A percentile compares a stretch with the other conserved stretches of the same genome.
Conservation (phyloP, 345 rosid genomes). For the Geranium rotundifolium region DNA sequence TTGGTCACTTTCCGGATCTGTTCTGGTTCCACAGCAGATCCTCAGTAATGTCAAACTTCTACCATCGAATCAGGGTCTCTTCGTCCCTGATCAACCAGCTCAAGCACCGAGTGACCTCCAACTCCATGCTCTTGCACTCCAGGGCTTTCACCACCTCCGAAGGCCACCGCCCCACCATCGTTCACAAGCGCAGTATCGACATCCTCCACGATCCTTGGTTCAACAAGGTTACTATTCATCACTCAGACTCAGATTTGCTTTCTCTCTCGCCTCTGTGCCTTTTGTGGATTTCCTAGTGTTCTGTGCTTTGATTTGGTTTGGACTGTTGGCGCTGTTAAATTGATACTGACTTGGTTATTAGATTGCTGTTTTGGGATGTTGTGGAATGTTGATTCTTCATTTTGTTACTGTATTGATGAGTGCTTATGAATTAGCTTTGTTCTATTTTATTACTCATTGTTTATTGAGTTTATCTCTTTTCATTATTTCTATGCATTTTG, state of each 20-base stretch:
- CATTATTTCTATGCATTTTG: no score
- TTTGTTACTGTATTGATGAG: no score
- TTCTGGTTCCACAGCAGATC: neutral
- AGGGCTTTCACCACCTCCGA: conserved; percentile 76
- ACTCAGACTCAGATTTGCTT: neutral
- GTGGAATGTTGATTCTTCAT: neutral
- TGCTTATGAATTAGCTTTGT: neutral
- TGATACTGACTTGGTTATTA: no score
- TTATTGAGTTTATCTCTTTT: neutral
- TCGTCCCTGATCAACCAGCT: conserved; percentile 37
- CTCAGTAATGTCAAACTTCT: conserved; percentile 15
- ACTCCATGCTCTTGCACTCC: conserved; percentile 13
- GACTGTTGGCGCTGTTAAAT: neutral
- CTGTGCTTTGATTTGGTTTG: neutral
- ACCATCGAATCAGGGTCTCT: conserved; percentile 36
- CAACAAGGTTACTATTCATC: conserved; percentile 45
- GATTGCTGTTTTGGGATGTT: neutral
- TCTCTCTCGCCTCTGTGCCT: neutral
- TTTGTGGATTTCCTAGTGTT: neutral
- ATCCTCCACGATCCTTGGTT: conserved; percentile 99
- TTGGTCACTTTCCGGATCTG: no score
- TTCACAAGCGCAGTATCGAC: conserved; percentile 92
- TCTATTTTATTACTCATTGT: neutral
- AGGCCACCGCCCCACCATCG: conserved; percentile 81
- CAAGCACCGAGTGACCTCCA: conserved; percentile 15